Conservation (phyloP, 2,329 filamentous ascomycete genomes). For the Pyrenophora graminea region DNA sequence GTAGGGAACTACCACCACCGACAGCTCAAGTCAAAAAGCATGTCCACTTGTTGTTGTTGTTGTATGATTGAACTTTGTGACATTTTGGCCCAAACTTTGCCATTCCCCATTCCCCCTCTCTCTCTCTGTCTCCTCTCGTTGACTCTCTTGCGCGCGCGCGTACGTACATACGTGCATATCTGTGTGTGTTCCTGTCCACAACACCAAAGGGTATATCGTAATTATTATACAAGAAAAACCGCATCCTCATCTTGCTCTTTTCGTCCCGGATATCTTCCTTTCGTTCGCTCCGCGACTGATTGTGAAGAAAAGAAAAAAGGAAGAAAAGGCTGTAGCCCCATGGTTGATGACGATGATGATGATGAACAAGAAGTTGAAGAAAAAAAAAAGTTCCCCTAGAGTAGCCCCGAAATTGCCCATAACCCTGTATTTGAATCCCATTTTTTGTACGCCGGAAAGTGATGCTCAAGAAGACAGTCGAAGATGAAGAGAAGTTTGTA, state of each 20-base stretch:
- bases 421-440: not conserved
- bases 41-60: not conserved
- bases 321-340: too few species aligned
- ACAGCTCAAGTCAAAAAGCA: not conserved
- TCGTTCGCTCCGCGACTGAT: not conserved
- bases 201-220: constrained; percentile 29
- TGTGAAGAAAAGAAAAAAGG: not conserved
- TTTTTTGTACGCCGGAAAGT: constrained; percentile 9
- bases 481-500: not conserved
- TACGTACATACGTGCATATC: too few species aligned
- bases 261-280: too few species aligned
- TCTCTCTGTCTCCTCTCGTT: too few species aligned
- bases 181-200: constrained; percentile 6
- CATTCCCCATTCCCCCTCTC: too few species aligned
- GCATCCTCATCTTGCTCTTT: too few species aligned
- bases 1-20: too few species aligned
- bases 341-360: too few species aligned
- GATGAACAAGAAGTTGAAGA: too few species aligned
- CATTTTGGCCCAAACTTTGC: too few species aligned
- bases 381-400: not conserved
- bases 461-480: not conserved
- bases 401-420: not conserved
- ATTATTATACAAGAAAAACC: constrained; percentile 26
- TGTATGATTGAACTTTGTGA: too few species aligned
- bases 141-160: too few species aligned